Conservation (phyloP, 768 basidiomycete species). For the Pleurotus pulmonarius region DNA sequence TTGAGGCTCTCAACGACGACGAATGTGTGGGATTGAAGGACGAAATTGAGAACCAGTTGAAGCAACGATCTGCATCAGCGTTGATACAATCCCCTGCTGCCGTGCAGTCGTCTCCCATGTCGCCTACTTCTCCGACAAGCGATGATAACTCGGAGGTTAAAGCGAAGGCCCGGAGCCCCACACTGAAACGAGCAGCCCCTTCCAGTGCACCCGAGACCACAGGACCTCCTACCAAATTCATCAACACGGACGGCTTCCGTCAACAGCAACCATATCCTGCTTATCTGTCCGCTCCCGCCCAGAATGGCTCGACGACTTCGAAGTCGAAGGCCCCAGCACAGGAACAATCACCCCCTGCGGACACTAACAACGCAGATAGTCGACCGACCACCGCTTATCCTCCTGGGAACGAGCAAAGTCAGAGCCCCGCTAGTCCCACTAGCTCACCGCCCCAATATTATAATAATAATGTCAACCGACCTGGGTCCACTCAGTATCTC, state of each 20-base stretch:
- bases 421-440: constrained; percentile 12
- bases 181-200: constrained; percentile 14
- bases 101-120: background rate
- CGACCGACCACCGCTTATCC: constrained; percentile 10
- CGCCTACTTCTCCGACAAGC: background rate
- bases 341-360: constrained; percentile 4
- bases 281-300: constrained; percentile 1
- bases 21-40: constrained; percentile 55
- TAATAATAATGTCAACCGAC: constrained; percentile 8
- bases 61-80: background rate
- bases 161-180: background rate
- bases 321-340: background rate
- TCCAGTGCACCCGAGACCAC: constrained; percentile 11
- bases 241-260: background rate
- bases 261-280: constrained; percentile 7
- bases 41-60: constrained; percentile 44
- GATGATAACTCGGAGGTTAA: background rate
- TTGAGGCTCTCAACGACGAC: constrained; percentile 52
- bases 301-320: constrained; percentile 1
- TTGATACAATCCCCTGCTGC: background rate
- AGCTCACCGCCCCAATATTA: background rate
- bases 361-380: constrained; percentile 7
- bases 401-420: constrained; percentile 16
- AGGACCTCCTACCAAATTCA: constrained; percentile 3
- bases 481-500: constrained; percentile 10